These are phyloP conservation scores for Trypanosoma boissoni DNA, from an alignment of 208 protist species.

Conservation along the genomic window DNA sequence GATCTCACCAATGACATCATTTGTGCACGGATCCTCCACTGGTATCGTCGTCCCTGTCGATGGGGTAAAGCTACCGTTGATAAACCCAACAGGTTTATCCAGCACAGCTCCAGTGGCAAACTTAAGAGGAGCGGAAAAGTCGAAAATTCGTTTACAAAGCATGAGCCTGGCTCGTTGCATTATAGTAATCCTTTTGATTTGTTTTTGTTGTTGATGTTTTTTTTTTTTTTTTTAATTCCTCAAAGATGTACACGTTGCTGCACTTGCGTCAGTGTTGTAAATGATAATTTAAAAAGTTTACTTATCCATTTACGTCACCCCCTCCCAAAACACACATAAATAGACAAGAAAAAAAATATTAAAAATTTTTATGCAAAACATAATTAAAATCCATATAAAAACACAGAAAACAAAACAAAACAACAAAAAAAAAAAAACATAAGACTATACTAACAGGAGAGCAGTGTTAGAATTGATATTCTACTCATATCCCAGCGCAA, in stretches of 20 bases:
- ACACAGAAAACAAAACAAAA: conserved; percentile 8
- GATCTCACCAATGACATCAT: conserved; percentile 52
- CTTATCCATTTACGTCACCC: not conserved
- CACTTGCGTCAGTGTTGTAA: not conserved
- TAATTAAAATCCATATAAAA: no score
- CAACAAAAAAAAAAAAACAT: conserved; percentile 15
- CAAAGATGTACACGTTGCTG: not conserved
- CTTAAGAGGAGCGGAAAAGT: conserved; percentile 32
- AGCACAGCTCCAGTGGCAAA: conserved; percentile 44
- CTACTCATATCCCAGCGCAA: no score
- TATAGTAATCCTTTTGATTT: not conserved
- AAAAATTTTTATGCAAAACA: not conserved
- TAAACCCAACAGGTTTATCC: conserved; percentile 47
- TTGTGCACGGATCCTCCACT: conserved; percentile 81
- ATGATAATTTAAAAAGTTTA: not conserved
- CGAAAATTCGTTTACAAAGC: conserved; percentile 33
- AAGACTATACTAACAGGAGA: no score
- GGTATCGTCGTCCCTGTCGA: conserved; percentile 25
- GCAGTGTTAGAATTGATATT: no score
- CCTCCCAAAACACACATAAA: conserved; percentile 9
- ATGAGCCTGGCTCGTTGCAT: conserved; percentile 3
- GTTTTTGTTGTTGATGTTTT: not conserved
- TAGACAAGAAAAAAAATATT: conserved; percentile 15
- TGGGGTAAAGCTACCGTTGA: conserved; percentile 61
- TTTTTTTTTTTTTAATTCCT: not conserved